A percentile compares a stretch with the other conserved stretches of the same genome.
Conservation (phyloP, 257 asterid species). For the Solanum pennellii region DNA sequence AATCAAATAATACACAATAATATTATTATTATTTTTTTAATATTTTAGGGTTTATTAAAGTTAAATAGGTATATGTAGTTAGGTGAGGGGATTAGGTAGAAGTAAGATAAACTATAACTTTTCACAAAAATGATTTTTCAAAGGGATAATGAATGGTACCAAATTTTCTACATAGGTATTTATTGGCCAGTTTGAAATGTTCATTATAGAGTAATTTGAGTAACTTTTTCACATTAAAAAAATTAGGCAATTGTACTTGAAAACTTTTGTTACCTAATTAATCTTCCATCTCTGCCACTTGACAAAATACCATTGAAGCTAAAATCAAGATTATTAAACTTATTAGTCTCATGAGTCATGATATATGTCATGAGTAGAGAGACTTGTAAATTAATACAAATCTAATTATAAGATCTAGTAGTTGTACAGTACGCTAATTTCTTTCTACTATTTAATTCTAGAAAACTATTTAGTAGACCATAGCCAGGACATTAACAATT, state of each 20-base stretch:
- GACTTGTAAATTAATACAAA: no score
- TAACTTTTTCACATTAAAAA: not conserved
- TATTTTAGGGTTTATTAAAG: no score
- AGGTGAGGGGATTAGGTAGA: not conserved
- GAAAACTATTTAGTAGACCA: not conserved
- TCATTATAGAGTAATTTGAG: not conserved
- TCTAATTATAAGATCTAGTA: not conserved
- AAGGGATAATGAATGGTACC: not conserved
- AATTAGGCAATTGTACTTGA: not conserved
- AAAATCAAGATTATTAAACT: not conserved
- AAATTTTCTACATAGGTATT: not conserved
- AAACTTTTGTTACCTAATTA: not conserved
- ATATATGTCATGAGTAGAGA: not conserved
- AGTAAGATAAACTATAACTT: not conserved
- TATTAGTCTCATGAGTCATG: not conserved
- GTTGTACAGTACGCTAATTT: not conserved
- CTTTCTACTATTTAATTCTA: not conserved
- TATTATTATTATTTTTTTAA: no score
- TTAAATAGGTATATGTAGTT: not conserved
- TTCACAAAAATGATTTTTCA: not conserved
- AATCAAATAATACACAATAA: not conserved
- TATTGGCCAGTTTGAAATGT: not conserved
- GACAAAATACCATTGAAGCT: not conserved
- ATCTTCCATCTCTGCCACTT: not conserved
- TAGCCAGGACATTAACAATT: not conserved